Conservation (phyloP, 371 early-diverging fungal genomes). For the Lichtheimia hyalospora region DNA sequence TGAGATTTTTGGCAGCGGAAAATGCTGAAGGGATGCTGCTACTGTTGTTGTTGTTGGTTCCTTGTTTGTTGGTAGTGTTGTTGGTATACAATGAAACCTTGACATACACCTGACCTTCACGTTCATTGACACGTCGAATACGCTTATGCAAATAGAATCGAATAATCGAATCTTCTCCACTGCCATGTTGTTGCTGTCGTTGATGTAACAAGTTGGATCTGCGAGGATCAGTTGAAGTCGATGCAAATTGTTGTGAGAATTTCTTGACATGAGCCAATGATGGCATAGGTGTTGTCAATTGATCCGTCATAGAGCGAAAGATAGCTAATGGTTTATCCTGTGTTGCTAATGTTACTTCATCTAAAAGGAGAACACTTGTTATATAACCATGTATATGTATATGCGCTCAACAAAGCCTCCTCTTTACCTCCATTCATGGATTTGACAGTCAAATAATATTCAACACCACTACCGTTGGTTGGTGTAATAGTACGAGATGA, state of each 20-base stretch:
- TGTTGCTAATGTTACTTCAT: slow-evolving; percentile 54
- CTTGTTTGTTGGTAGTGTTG: neutral
- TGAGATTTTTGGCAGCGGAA: slow-evolving; percentile 1
- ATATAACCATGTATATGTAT: neutral
- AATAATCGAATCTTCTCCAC: slow-evolving; percentile 50
- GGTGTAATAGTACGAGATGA: slow-evolving; percentile 9
- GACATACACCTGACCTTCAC: slow-evolving; percentile 41
- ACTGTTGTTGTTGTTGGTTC: neutral
- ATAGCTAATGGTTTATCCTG: slow-evolving; percentile 62
- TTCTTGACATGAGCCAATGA: slow-evolving; percentile 42
- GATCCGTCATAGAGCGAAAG: slow-evolving; percentile 56
- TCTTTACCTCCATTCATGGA: slow-evolving; percentile 61
- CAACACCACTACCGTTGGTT: slow-evolving; percentile 32
- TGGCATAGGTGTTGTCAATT: slow-evolving; percentile 66
- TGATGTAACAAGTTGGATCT: neutral
- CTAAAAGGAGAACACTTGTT: slow-evolving; percentile 23
- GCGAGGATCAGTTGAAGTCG: slow-evolving; percentile 9
- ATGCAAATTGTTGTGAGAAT: slow-evolving; percentile 18
- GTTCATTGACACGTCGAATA: slow-evolving; percentile 48
- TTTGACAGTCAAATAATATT: slow-evolving; percentile 60
- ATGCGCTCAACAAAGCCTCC: neutral
- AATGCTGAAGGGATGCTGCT: neutral
- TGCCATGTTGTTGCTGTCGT: slow-evolving; percentile 18
- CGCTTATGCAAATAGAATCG: slow-evolving; percentile 57
- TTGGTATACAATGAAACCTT: slow-evolving; percentile 39